Evolutionary conservation across 2,329 filamentous ascomycete genomes (phyloP).

Genomic region (Alternaria brassicae): DNA sequence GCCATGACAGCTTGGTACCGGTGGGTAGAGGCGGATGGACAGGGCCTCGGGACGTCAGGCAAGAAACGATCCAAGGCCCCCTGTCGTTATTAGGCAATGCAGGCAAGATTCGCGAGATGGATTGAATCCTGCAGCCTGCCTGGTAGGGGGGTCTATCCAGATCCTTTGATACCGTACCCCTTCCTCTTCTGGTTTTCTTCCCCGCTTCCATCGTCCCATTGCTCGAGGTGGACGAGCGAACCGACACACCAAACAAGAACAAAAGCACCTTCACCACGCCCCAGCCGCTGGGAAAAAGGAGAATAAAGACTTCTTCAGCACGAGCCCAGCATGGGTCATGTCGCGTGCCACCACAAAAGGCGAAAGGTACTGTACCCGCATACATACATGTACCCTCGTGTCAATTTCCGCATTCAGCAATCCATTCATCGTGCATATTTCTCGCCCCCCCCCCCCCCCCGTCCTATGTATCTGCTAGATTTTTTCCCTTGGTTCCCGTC

Average conservation of each 20-base stretch:
- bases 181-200: background rate
- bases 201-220: no score
- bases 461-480: no score
- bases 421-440: background rate
- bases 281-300: constrained; percentile 54
- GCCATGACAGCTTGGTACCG: background rate
- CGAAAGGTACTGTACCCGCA: constrained; percentile 48
- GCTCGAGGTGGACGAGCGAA: no score
- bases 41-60: background rate
- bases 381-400: no score
- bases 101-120: background rate
- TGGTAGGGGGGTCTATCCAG: background rate
- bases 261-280: constrained; percentile 50
- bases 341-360: constrained; percentile 51
- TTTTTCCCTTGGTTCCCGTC: background rate
- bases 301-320: constrained; percentile 53
- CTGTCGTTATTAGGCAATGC: background rate
- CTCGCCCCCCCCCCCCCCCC: no score
- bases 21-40: no score
- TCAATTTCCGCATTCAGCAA: background rate
- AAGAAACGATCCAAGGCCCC: background rate
- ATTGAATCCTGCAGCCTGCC: background rate
- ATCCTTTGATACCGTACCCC: background rate
- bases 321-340: constrained; percentile 48
- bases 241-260: constrained; percentile 1